phyloP scores from a whole-genome alignment of 208 protist species.

The Naegleria fowleri region DNA sequence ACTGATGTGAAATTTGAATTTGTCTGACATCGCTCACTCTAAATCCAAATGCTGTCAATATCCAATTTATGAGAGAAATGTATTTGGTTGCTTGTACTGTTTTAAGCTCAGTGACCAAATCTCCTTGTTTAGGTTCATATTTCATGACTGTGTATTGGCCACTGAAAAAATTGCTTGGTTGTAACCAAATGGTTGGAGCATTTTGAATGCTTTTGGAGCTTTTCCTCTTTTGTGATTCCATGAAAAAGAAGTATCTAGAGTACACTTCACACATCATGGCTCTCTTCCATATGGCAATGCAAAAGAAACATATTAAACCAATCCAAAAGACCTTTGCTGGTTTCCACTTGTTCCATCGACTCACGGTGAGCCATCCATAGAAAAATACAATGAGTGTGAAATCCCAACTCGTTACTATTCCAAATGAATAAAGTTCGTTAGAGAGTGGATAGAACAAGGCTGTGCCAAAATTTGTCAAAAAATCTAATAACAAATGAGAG shows the following conservation, averaged over 20 bases:
- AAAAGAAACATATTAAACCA: neutral
- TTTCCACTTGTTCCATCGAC: neutral
- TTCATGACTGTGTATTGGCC: constrained; percentile 18
- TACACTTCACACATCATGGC: neutral
- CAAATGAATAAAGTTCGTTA: neutral
- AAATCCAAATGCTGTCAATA: neutral
- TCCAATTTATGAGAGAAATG: neutral
- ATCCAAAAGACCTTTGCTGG: neutral
- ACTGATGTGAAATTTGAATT: neutral
- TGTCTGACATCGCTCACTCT: neutral
- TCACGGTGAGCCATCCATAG: neutral
- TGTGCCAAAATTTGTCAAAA: constrained; percentile 19
- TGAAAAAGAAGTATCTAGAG: neutral
- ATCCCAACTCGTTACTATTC: neutral
- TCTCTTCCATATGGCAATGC: constrained; percentile 9
- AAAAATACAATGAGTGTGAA: neutral
- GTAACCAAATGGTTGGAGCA: constrained; percentile 8
- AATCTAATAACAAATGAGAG: constrained; percentile 12
- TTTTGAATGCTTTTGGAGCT: neutral
- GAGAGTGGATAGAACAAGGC: constrained; percentile 2
- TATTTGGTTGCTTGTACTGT: neutral
- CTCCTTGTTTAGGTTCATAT: neutral
- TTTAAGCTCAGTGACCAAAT: neutral
- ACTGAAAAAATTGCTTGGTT: neutral
- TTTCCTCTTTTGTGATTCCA: neutral